These are phyloP conservation scores for Blastomyces silverae DNA, from an alignment of 2,329 filamentous ascomycete species.

Conservation along the genomic window DNA sequence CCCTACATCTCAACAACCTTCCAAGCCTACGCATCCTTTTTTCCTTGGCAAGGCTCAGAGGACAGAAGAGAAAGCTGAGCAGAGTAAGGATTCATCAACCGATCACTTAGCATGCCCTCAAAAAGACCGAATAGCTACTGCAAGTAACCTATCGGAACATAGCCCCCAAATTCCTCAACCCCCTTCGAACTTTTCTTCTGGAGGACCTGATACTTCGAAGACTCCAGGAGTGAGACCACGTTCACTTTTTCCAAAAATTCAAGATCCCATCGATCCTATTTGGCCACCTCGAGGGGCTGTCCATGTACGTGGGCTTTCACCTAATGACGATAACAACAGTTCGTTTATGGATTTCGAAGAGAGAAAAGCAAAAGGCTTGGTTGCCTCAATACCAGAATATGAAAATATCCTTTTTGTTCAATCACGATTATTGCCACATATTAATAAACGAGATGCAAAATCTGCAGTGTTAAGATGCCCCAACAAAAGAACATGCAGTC, in stretches of 20 bases:
- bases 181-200: background rate
- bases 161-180: background rate
- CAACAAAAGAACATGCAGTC: constrained; percentile 3
- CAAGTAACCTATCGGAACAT: background rate
- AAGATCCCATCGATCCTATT: constrained; percentile 32
- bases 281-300: constrained; percentile 36
- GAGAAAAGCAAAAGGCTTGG: constrained; percentile 37
- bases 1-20: constrained; percentile 17
- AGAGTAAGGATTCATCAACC: background rate
- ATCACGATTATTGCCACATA: constrained; percentile 18
- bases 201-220: background rate
- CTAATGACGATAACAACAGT: background rate
- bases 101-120: background rate
- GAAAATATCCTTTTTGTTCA: constrained; percentile 30
- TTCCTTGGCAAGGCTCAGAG: constrained; percentile 53
- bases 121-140: background rate
- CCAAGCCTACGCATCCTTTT: constrained; percentile 59
- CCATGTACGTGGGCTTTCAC: constrained; percentile 47
- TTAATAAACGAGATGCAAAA: background rate
- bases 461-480: constrained; percentile 6
- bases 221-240: background rate
- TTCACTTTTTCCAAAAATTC: constrained; percentile 12
- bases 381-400: constrained; percentile 29
- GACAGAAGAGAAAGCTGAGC: constrained; percentile 4
- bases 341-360: constrained; percentile 20